Conservation (phyloP, 331 rosid genomes). For the Rosa hybrid region DNA sequence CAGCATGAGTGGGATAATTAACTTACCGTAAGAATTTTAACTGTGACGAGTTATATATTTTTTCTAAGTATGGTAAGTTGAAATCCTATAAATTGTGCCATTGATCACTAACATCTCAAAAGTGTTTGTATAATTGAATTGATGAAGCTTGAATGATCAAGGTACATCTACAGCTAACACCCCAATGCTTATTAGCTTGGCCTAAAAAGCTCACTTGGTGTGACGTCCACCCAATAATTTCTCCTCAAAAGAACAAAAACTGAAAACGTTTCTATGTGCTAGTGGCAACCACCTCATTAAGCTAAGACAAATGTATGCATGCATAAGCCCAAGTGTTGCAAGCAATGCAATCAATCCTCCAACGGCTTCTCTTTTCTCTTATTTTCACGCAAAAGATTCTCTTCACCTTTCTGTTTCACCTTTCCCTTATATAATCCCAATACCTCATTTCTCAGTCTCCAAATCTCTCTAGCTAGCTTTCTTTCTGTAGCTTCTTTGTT, state of each 20-base stretch:
- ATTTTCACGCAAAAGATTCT: constrained; percentile 27
- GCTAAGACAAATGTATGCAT: constrained; percentile 18
- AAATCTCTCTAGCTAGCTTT: background rate
- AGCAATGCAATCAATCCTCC: constrained; percentile 18
- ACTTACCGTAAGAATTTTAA: background rate
- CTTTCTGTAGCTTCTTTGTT: background rate
- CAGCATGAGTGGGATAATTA: background rate
- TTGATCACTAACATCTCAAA: background rate
- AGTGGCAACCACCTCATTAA: constrained; percentile 24
- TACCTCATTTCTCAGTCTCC: constrained; percentile 14
- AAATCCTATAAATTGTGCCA: background rate
- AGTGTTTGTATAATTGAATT: background rate
- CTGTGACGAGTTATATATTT: background rate
- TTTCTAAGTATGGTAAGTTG: background rate
- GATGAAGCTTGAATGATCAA: background rate
- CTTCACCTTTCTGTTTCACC: constrained; percentile 31
- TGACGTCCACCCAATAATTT: constrained; percentile 7
- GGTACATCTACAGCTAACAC: background rate
- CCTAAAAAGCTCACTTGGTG: background rate
- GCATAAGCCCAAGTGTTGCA: constrained; percentile 41
- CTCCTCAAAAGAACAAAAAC: constrained; percentile 34
- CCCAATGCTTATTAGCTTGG: background rate
- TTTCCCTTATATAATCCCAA: background rate
- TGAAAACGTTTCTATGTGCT: constrained; percentile 31
- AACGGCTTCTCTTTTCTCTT: constrained; percentile 15